Base-by-base conservation (phyloP, 495 filamentous ascomycete genomes). In the Patellaria atrata region DNA sequence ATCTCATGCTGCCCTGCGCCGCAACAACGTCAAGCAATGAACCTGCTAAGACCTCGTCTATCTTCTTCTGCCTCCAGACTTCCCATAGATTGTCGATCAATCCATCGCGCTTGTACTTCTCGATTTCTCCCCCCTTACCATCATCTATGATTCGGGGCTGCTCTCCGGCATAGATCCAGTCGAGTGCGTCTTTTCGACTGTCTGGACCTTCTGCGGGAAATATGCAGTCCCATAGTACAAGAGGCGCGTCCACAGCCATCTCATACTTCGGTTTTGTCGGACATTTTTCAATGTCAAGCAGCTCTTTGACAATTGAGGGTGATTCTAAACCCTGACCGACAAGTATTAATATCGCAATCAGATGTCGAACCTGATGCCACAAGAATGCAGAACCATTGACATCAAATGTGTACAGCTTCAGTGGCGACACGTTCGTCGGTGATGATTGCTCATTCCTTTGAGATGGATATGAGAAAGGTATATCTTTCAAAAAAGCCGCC, bases 321-420 rank as follows among this genome's bases (percentile, higher is more conserved):
- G 62, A 50, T 49, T 97, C 89, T 4, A 93, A 66, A 0, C 83
- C 77, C 58, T 96, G 91, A 8, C 82, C 89, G n/a, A 97, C 68
- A 6, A 83, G 56, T 58, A 97, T 96, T 19, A 97, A 60, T 11
- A 96, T 65, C 13, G 75, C 67, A 10, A 86, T 72, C 74, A 97
- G 87, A 60, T 82, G 79, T 11, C 89, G 73, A 41, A 97, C 91
- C 57, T 97, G 89, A 54, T 97, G 91, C 87, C 87, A 97, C 28
- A 97, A 61, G 55, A 97, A 97, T 5, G 83, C 91, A n/a, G 79
- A 79, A 11, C 89, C 89, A 30, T 83, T 70, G 22, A 97, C 66
- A 15, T 73, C 73, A 52, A 96, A 85, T 33, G 78, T 74, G 59
- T 91, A 96, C 3, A 94, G 64, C 47, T 80, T 77, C 10, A 82